Base-by-base conservation (phyloP, 768 basidiomycete genomes). In the Boletus bicolor region DNA sequence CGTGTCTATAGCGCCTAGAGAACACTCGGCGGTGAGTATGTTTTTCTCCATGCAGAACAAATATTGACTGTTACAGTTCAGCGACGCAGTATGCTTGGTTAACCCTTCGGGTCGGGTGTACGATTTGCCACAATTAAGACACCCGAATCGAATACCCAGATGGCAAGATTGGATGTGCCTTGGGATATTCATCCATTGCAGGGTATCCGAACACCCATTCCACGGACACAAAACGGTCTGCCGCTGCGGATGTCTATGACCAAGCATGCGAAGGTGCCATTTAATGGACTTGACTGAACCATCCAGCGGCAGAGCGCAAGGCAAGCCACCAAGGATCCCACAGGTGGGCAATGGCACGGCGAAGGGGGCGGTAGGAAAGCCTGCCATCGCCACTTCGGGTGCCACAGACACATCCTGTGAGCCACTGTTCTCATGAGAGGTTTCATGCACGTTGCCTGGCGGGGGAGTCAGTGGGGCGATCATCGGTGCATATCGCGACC, bases 101-200 rank as follows among this genome's bases (percentile, higher is more conserved):
- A 64, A 48, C 5, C 21, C 54, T 35, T 39, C 19, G 1, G 7
- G 38, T 15, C 63, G 55, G 1, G 55, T 55, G 28, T 61, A 64
- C 2, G 7, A 1, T 30, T 53, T 64, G 4, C 26, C 39, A 4
- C 60, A 65, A 5, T 51, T 42, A 15, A 7, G 7, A 19, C 60
- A 60, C 5, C 4, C 30, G n/a, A 59, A 53, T 15, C 53, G 44
- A 39, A 65, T 41, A 17, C 49, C 50, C 7, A 63, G 39, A 26
- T 65, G 64, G 26, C 49, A 12, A 4, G 61, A 62, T 10, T 42
- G 55, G 41, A 65, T 53, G 5, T 65, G 60, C 28, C 64, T 59
- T 7, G 53, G 43, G 1, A 62, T 47, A 17, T 52, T 65, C 51
- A 37, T 45, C 64, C 64, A 65, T 28, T n/a, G 38, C 37, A 65